These are phyloP conservation scores for Ascochyta pisi DNA, from an alignment of 2,329 filamentous ascomycete species.

Conservation along the genomic window DNA sequence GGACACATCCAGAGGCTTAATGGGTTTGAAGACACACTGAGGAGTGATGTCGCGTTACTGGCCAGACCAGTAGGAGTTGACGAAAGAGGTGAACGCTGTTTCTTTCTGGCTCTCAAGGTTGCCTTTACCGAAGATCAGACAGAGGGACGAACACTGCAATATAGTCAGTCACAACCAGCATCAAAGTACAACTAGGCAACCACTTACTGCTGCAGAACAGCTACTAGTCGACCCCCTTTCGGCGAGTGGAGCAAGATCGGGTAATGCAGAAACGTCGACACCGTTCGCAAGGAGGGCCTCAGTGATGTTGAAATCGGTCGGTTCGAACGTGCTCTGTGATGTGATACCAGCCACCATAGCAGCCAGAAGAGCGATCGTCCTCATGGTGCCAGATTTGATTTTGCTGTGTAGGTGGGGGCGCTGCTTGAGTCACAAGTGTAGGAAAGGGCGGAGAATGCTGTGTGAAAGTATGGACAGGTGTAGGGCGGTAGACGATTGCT, in stretches of 20 bases:
- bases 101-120: conserved; percentile 21
- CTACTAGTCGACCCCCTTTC: conserved; percentile 1
- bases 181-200: too few relatives aligned
- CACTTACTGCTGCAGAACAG: conserved; percentile 31
- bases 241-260: conserved; percentile 12
- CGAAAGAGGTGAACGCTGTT: conserved; percentile 27
- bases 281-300: conserved; percentile 30
- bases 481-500: too few relatives aligned
- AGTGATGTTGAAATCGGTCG: conserved; percentile 25
- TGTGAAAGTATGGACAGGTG: too few relatives aligned
- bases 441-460: too few relatives aligned
- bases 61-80: conserved; percentile 22
- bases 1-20: conserved; percentile 20
- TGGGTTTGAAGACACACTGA: conserved; percentile 26
- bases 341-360: neutral
- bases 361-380: neutral
- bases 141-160: conserved; percentile 30
- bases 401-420: neutral
- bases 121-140: conserved; percentile 23
- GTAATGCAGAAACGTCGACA: conserved; percentile 23
- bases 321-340: conserved; percentile 18
- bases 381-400: neutral
- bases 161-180: neutral
- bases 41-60: conserved; percentile 24
- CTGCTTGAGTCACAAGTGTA: too few relatives aligned